phyloP scores from a whole-genome alignment of 1,284 basidiomycete genomes.

The Naganishia cerealis region DNA sequence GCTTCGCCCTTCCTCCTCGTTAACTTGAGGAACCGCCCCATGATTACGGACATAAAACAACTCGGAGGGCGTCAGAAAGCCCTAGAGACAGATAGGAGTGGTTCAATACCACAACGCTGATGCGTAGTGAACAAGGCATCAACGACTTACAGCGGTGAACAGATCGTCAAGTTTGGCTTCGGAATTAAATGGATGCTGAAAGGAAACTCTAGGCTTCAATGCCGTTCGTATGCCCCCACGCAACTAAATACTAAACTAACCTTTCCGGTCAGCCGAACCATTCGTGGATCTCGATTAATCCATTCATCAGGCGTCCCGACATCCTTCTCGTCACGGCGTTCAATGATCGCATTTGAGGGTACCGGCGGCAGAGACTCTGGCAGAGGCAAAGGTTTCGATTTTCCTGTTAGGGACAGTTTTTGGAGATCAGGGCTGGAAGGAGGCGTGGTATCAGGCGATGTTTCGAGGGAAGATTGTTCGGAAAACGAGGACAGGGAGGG shows the following conservation, averaged over 20 bases:
- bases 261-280: constrained; percentile 62
- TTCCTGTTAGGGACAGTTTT: neutral
- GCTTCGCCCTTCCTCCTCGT: constrained; percentile 50
- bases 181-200: constrained; percentile 63
- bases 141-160: constrained; percentile 53
- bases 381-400: constrained; percentile 5
- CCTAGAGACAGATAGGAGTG: constrained; percentile 42
- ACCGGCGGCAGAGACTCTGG: constrained; percentile 37
- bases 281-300: constrained; percentile 53
- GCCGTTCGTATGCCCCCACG: constrained; percentile 9
- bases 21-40: constrained; percentile 63
- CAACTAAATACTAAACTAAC: neutral
- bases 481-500: constrained; percentile 22
- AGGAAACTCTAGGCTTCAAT: constrained; percentile 34
- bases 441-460: constrained; percentile 22
- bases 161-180: constrained; percentile 61
- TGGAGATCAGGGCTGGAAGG: constrained; percentile 15
- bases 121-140: neutral
- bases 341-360: constrained; percentile 28
- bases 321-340: constrained; percentile 40
- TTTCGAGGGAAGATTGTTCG: constrained; percentile 17
- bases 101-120: neutral
- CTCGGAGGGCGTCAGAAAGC: constrained; percentile 65
- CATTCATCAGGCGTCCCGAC: constrained; percentile 56
- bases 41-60: constrained; percentile 71